phyloP scores from a whole-genome alignment of 176 grass and related monocot species.

The Phyllostachys edulis region DNA sequence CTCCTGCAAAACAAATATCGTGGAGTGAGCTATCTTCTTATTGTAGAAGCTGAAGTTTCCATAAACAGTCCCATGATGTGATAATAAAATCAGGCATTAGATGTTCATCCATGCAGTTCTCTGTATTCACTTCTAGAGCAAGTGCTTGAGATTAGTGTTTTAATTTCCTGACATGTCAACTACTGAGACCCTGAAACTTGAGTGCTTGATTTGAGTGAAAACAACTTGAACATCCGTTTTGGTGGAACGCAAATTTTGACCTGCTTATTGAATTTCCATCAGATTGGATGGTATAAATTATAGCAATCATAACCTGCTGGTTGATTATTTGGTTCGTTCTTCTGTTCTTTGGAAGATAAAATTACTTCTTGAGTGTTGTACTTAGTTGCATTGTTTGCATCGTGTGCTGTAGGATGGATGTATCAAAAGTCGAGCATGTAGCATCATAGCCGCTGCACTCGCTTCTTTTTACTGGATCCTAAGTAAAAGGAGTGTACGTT shows the following conservation, averaged over 20 bases:
- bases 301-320: not conserved
- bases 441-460: not conserved
- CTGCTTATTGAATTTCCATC: not conserved
- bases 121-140: not conserved
- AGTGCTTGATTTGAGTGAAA: not conserved
- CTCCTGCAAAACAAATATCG: slow-evolving; percentile 32
- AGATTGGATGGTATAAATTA: not conserved
- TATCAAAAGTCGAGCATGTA: not conserved
- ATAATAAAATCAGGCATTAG: slow-evolving; percentile 28
- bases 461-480: not conserved
- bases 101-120: not conserved
- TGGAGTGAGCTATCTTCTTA: slow-evolving; percentile 30
- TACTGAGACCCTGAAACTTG: not conserved
- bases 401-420: not conserved
- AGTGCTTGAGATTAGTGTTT: not conserved
- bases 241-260: not conserved
- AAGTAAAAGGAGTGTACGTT: not conserved
- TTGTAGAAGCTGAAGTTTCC: not conserved
- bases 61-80: not conserved
- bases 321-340: too few relatives aligned
- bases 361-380: not conserved
- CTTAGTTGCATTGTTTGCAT: not conserved
- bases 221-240: not conserved
- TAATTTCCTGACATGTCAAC: not conserved
- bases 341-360: too few relatives aligned